These are phyloP conservation scores for Rubia tinctorum DNA, from an alignment of 305 asterid genomes.

Conservation along the genomic window DNA sequence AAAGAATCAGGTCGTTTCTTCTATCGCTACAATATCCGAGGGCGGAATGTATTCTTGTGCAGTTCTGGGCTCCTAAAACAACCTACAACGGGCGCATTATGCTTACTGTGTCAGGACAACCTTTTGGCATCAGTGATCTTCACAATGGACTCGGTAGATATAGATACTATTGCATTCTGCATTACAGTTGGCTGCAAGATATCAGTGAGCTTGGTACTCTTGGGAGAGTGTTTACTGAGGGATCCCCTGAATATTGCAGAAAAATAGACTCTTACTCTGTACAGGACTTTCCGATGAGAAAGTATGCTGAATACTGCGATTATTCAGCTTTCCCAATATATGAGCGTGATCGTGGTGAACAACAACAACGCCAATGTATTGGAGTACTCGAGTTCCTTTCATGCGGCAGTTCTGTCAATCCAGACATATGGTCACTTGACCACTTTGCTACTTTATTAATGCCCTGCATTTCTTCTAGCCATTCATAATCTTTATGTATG, in stretches of 20 bases:
- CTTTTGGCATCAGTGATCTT: background rate
- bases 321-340: conserved; percentile 5
- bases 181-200: background rate
- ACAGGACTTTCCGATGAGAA: conserved; percentile 24
- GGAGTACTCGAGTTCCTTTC: background rate
- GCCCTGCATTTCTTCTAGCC: background rate
- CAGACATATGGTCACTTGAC: background rate
- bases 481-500: background rate
- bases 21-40: background rate
- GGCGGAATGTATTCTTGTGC: background rate
- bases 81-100: background rate
- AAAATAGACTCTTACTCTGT: conserved; percentile 14
- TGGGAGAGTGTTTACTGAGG: background rate
- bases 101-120: background rate
- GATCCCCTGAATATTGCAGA: conserved; percentile 12
- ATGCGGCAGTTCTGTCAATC: background rate
- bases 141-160: background rate
- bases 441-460: background rate
- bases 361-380: background rate
- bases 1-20: background rate
- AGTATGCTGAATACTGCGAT: conserved; percentile 9
- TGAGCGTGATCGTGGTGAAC: too few species aligned
- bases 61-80: background rate
- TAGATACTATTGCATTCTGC: background rate
- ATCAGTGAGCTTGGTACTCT: conserved; percentile 10